Evolutionary conservation across 257 asterid genomes (phyloP), one percentile per base, ranked within the genome.

Genomic region (Lithospermum erythrorhizon): DNA sequence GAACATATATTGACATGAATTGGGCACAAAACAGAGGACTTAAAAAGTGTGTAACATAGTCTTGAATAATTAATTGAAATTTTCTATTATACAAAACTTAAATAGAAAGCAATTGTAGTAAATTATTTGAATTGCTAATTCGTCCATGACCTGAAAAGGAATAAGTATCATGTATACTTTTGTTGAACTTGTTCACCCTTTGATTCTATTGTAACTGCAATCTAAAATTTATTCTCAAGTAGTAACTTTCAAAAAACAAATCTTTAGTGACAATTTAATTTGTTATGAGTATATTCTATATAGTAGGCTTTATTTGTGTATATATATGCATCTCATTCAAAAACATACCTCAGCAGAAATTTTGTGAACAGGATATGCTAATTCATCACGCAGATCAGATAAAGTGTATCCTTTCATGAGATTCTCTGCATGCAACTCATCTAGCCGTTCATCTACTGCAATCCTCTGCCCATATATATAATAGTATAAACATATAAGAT

Each of bases 341-440:
- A 55, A 27, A 45, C 59, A 19, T 70, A 90, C 96, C 95, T 90
- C 97, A 21, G 53, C 66, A 21, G 78, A 68, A 61, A 78, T 79
- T 78, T 78, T 87, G 81, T 76, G 84, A 62, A 90, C 78, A 55
- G 95, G 86, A 64, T 70, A 82, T 14, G 97, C 84, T 27, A 90
- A 76, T 57, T 73, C 32, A 71, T 70, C 65, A 11, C 87, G 73
- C 0, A 83, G 64, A 30, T 90, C 95, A 3, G 49, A 11, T 13
- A 41, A 11, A 41, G 68, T 21, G 53, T 76, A 81, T 22, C 73
- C 65, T 23, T 58, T 27, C 22, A 70, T 76, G 59, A 65, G 21
- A n/a, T 56, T 69, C 69, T 77, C 75, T 11, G 69, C 81, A 8
- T 81, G 76, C 72, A 61, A 60, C 57, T 60, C 66, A 57, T 76